Evolutionary conservation across 116 monocot species (phyloP).

Genomic region (Cymodocea nodosa): DNA sequence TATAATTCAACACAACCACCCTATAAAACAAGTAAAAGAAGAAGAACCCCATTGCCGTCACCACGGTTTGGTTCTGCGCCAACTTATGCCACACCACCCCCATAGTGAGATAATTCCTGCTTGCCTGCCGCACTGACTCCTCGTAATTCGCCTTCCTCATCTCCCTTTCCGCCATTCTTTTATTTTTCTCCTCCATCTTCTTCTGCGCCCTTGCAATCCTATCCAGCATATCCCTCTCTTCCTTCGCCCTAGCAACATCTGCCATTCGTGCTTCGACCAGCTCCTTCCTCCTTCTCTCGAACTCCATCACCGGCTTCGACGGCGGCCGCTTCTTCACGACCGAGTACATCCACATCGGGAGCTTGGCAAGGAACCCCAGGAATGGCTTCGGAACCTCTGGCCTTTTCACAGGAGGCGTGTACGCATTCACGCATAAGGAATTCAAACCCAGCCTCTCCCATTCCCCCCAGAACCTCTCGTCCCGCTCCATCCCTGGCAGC

Average conservation of each 20-base stretch:
- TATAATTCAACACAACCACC: slow-evolving; percentile 66
- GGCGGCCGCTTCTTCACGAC: slow-evolving; percentile 33
- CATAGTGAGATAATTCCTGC: slow-evolving; percentile 45
- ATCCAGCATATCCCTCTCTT: slow-evolving; percentile 50
- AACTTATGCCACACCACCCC: slow-evolving; percentile 41
- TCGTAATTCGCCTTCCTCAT: slow-evolving; percentile 32
- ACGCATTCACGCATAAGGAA: slow-evolving; percentile 62
- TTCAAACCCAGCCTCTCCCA: slow-evolving; percentile 47
- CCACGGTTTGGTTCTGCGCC: slow-evolving; percentile 44
- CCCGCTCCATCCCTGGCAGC: slow-evolving; percentile 44
- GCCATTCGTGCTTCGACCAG: slow-evolving; percentile 24
- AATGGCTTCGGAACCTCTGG: slow-evolving; percentile 48
- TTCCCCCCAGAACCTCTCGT: slow-evolving; percentile 48
- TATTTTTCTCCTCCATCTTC: slow-evolving; percentile 48
- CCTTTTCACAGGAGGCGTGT: slow-evolving; percentile 53
- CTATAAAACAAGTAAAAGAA: slow-evolving; percentile 63
- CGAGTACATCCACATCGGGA: slow-evolving; percentile 17
- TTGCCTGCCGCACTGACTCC: slow-evolving; percentile 45
- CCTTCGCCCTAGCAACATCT: slow-evolving; percentile 28
- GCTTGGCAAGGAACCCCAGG: slow-evolving; percentile 29
- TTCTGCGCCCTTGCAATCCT: slow-evolving; percentile 32
- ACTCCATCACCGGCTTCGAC: slow-evolving; percentile 49
- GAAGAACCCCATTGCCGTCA: slow-evolving; percentile 41
- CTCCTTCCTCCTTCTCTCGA: slow-evolving; percentile 43
- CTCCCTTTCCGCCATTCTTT: slow-evolving; percentile 35